These are phyloP conservation scores for Fusarium sp. DNA, from an alignment of 2,329 filamentous ascomycete genomes.

Conservation along the genomic window DNA sequence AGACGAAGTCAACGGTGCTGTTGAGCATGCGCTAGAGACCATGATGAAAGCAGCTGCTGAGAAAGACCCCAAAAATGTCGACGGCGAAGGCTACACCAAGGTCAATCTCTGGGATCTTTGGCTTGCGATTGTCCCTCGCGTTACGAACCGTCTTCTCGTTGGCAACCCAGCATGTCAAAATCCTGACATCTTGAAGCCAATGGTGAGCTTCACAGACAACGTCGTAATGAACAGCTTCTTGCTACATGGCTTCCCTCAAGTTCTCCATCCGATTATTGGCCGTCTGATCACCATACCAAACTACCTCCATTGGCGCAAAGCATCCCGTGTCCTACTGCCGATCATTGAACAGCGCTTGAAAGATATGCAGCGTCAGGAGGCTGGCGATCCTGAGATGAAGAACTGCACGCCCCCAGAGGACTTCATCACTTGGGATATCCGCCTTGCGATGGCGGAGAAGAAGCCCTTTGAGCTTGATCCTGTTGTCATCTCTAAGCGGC, in stretches of 20 bases:
- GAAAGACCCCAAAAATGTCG: slow-evolving; percentile 23
- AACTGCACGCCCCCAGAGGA: slow-evolving; percentile 61
- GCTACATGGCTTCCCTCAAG: slow-evolving; percentile 57
- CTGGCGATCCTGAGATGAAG: slow-evolving; percentile 53
- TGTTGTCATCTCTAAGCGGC: slow-evolving; percentile 58
- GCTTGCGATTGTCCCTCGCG: slow-evolving; percentile 54
- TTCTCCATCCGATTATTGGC: slow-evolving; percentile 62
- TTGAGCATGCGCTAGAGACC: slow-evolving; percentile 49
- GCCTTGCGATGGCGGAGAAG: slow-evolving; percentile 59
- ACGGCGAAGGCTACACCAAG: slow-evolving; percentile 50
- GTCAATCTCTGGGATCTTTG: slow-evolving; percentile 59
- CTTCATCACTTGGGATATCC: slow-evolving; percentile 67
- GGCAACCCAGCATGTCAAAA: slow-evolving; percentile 54
- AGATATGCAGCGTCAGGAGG: slow-evolving; percentile 56
- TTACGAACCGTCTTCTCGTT: slow-evolving; percentile 58
- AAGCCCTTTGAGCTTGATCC: slow-evolving; percentile 57
- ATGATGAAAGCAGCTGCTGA: slow-evolving; percentile 14
- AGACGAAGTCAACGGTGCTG: slow-evolving; percentile 51
- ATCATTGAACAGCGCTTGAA: slow-evolving; percentile 61
- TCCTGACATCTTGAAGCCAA: slow-evolving; percentile 56
- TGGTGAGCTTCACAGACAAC: slow-evolving; percentile 61
- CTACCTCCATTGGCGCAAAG: slow-evolving; percentile 58
- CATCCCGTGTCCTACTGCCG: slow-evolving; percentile 56
- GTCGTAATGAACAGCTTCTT: slow-evolving; percentile 58
- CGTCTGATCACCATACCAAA: slow-evolving; percentile 57